These are phyloP conservation scores for Austroboletus festivus DNA, from an alignment of 768 basidiomycete species.

Conservation along the genomic window DNA sequence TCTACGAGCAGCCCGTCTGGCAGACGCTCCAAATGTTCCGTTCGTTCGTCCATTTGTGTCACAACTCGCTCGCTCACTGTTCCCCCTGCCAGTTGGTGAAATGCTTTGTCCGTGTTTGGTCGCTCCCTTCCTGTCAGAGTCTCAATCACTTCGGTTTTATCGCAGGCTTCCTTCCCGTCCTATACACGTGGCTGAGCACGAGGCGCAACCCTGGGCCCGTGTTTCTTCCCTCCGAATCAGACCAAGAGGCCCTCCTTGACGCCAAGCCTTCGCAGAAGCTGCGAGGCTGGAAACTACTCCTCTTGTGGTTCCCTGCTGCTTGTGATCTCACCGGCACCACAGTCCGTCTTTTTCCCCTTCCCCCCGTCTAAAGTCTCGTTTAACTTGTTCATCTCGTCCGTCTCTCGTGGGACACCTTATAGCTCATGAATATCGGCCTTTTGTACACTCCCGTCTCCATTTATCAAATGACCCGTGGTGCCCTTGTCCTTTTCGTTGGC, in stretches of 20 bases:
- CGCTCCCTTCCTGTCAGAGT: conserved; percentile 13
- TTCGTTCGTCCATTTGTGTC: conserved; percentile 39
- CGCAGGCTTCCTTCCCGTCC: conserved; percentile 79
- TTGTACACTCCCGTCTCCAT: conserved; percentile 96
- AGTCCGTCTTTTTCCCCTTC: conserved; percentile 42
- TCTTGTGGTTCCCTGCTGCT: conserved; percentile 84
- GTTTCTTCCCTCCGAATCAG: conserved; percentile 52
- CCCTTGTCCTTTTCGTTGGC: conserved; percentile 92
- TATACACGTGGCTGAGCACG: conserved; percentile 63
- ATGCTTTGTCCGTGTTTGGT: conserved; percentile 72
- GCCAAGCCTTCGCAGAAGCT: conserved; percentile 43
- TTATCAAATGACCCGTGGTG: conserved; percentile 95
- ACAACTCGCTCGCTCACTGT: conserved; percentile 28
- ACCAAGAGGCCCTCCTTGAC: conserved; percentile 39
- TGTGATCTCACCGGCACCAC: conserved; percentile 93
- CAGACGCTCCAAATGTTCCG: conserved; percentile 89
- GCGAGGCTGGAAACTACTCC: conserved; percentile 64
- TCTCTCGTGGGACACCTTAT: conserved; percentile 15
- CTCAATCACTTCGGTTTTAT: conserved; percentile 18
- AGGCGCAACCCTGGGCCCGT: conserved; percentile 46
- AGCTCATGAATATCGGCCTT: conserved; percentile 93
- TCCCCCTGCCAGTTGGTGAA: conserved; percentile 71
- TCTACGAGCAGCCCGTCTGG: conserved; percentile 95
- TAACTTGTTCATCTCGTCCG: conserved; percentile 17
- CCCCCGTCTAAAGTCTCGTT: conserved; percentile 5